Evolutionary conservation across 1,284 basidiomycete species (phyloP).

Genomic region (Ustilago nuda): DNA sequence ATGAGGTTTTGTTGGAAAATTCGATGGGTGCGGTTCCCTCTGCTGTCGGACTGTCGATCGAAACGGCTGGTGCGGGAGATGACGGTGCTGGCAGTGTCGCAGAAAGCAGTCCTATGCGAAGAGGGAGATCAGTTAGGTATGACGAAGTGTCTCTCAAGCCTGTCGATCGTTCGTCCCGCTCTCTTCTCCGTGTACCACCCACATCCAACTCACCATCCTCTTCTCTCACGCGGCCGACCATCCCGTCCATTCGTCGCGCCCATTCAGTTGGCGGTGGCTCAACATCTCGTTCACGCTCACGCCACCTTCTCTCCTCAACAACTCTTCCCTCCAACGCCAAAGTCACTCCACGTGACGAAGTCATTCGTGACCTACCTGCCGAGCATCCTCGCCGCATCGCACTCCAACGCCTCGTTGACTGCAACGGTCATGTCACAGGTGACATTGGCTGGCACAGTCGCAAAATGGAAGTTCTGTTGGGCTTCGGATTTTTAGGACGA

Average conservation of each 20-base stretch:
- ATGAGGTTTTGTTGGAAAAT: slow-evolving; percentile 42
- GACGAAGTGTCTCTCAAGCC: slow-evolving; percentile 18
- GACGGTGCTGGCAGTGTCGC: background rate
- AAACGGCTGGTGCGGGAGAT: slow-evolving; percentile 4
- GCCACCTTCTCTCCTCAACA: slow-evolving; percentile 28
- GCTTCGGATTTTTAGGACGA: slow-evolving; percentile 87
- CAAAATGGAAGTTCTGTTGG: slow-evolving; percentile 96
- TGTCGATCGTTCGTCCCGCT: slow-evolving; percentile 24
- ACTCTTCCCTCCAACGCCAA: slow-evolving; percentile 28
- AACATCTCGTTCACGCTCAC: slow-evolving; percentile 55
- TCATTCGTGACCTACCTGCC: slow-evolving; percentile 75
- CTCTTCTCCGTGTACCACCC: slow-evolving; percentile 25
- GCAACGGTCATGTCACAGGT: slow-evolving; percentile 87
- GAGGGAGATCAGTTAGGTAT: slow-evolving; percentile 40
- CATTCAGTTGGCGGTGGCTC: slow-evolving; percentile 48
- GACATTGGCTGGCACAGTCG: slow-evolving; percentile 93
- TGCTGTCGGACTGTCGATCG: background rate
- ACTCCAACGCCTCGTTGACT: slow-evolving; percentile 79
- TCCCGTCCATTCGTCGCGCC: slow-evolving; percentile 40
- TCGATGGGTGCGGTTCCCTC: background rate
- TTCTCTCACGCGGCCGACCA: slow-evolving; percentile 14
- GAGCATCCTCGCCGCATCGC: slow-evolving; percentile 78
- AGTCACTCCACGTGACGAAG: slow-evolving; percentile 48
- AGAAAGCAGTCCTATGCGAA: slow-evolving; percentile 6
- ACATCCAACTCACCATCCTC: slow-evolving; percentile 8